Evolutionary conservation across 441 rosid species (phyloP), one percentile per base, ranked within the genome.

Genomic region (Euphorbia schlechtendalii): DNA sequence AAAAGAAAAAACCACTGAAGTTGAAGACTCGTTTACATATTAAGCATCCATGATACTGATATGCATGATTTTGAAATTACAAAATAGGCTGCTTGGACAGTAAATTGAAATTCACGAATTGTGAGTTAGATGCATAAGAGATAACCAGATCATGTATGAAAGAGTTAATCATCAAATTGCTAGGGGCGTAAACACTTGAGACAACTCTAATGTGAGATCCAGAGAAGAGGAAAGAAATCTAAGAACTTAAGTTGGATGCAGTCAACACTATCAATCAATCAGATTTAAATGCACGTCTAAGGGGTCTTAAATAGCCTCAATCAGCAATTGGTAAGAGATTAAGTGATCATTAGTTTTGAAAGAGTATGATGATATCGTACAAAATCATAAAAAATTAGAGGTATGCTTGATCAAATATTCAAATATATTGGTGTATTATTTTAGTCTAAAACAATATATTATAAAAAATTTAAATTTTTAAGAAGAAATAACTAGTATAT

Each of bases 281-380:
- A 65, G 25, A 27, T 27, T 65, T 15, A 55, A 38, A n/a, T 65
- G 49, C n/a, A 45, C n/a, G 38, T 14, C 18, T 28, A 48, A 61
- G 64, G 22, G 7, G 20, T 45, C n/a, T 45, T 45, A 13, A 13
- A 45, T 45, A 27, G 30, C 30, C 4, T 27, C 30, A 27, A 4
- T 14, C 49, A 45, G n/a, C 18, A 14, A 17, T 14, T 0, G 0
- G 45, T 8, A 6, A 40, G 15, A 40, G 11, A 40, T 40, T 40
- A 40, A 40, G 14, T 40, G 30, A 27, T 10, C 45, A 8, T 40
- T 40, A 40, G 45, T 40, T 40, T 40, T 13, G 3, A 40, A 40
- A 40, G 0, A 1, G 13, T 10, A 1, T 40, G 11, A 13, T 40
- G 11, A 8, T 40, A 40, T 13, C 45, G 11, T 40, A 40, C 10